These are phyloP conservation scores for Suhomyces anneliseae DNA, from an alignment of 1,139 yeast genomes.

Conservation along the genomic window DNA sequence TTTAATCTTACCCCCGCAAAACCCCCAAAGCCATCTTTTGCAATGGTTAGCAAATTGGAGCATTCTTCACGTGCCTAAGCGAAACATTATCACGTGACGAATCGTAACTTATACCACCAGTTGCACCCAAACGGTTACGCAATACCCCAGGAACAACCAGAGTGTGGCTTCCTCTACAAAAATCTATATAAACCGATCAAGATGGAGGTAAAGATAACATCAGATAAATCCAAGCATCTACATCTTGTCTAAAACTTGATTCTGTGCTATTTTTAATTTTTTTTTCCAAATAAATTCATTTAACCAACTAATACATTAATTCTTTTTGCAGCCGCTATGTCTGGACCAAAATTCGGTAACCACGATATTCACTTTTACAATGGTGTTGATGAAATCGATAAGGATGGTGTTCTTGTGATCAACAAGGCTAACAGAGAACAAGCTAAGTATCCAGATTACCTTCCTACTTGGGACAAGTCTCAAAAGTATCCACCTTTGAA, in stretches of 20 bases:
- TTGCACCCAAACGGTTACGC: slow-evolving; percentile 3
- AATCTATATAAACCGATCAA: not conserved
- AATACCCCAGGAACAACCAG: not conserved
- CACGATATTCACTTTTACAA: slow-evolving; percentile 42
- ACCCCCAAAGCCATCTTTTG: not conserved
- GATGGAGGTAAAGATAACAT: not conserved
- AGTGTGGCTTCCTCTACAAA: slow-evolving; percentile 1
- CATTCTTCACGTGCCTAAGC: slow-evolving; percentile 1
- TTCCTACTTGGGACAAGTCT: slow-evolving; percentile 52
- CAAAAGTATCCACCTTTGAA: slow-evolving; percentile 46
- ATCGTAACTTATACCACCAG: not conserved
- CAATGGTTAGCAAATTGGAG: slow-evolving; percentile 3
- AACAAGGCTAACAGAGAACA: slow-evolving; percentile 23
- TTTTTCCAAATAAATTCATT: not conserved
- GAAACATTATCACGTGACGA: not conserved
- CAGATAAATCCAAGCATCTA: no score
- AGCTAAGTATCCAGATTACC: slow-evolving; percentile 38
- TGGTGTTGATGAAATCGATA: slow-evolving; percentile 36
- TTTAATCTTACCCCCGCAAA: not conserved
- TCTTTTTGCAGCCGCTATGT: slow-evolving; percentile 2
- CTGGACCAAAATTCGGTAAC: slow-evolving; percentile 30
- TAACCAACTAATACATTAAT: not conserved
- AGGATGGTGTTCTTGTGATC: slow-evolving; percentile 38
- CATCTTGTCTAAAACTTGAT: no score
- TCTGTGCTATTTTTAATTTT: no score